Evolutionary conservation across 192 early-diverging fungal genomes (phyloP), one percentile per base, ranked within the genome.

Genomic region (Mortierella alpina): DNA sequence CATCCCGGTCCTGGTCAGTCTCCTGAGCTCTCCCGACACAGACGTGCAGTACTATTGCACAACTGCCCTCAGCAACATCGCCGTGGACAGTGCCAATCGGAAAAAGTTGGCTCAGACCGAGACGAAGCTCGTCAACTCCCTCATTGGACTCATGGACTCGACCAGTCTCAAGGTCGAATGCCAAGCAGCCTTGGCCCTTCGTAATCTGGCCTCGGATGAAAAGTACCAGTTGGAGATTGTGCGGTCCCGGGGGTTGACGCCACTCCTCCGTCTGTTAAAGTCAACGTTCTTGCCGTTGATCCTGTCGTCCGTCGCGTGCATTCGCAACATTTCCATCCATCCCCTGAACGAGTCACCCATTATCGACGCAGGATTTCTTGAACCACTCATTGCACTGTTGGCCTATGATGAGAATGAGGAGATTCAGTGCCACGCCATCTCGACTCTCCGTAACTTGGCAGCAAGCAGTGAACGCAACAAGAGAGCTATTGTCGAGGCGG

Each of bases 1-100:
- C 20, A 89, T 96, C 63, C 93, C 96, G n/a, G 90, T 93, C 12
- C 85, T 96, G 13, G 93, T 96, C 48, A 85, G 86, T 52, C 85
- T 96, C 40, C 83, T 97, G 40, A 87, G 84, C 62, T 93, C 92
- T 7, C 85, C 91, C 44, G 95, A 96, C 72, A 85, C 89, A 23
- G 95, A 96, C 84, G 91, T 96, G 15, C 94, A 96, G 74, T 96
- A 97, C 82, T 97, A 96, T 59, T 94, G 91, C 56, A 93, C 93
- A 40, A 97, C 96, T 47, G 94, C 94, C 20, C 89, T 97, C 23
- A 93, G 92, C 75, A 96, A 96, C 76, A 93, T 97, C 66, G 94
- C 94, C 0, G 96, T 96, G 2, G 95, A 95, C 85, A 88, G 84
- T 15, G 74, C 78, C 48, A 89, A 90, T 68, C 86, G 92, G 51